Evolutionary conservation across 2,329 filamentous ascomycete genomes (phyloP), one percentile per base, ranked within the genome.

Genomic region (Decorospora gaudefroyi): DNA sequence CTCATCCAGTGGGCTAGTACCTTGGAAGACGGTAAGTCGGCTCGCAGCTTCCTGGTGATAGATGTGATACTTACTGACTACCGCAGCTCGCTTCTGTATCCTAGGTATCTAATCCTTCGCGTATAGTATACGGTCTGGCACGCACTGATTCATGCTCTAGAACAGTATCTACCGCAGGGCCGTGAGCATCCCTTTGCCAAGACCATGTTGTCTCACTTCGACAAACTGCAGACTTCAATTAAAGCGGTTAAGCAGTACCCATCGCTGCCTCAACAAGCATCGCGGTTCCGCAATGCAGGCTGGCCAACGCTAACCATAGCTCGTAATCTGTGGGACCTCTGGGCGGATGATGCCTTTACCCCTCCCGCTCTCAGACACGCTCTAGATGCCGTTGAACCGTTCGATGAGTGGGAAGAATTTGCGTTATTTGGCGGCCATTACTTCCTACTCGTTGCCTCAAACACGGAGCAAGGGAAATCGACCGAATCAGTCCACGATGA

Each of bases 361-460:
- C 76, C 75, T 4, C 62, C 77, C 1, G 70, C 76, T 1, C 78
- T 88, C 49, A 80, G 88, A 51, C 73, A 66, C 23, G 72, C 72
- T 8, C 72, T 96, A 10, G 86, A 96, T 57, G 64, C 73, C 1
- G 70, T 90, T 11, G 92, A 96, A 62, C 83, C 86, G 1, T 96
- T 97, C 64, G 92, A 97, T 67, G 91, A 96, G 70, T 96, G 90
- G 90, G 92, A 97, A 69, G 92, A 96, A 61, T 90, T 96, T 64
- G 84, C 87, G 2, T 75, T 96, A 1, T 96, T 95, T 67, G 83
- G 82, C 2, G 84, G 84, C 22, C 91, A 96, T 69, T 95, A 96
- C 69, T 87, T 91, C 57, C 72, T 96, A 29, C 76, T 95, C 6
- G 76, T 83, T 13, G 88, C 89, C 10, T 78, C 74, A 28, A 82